These are phyloP conservation scores for Phytophthora syringae DNA, from an alignment of 352 stramenopile species.

Conservation along the genomic window DNA sequence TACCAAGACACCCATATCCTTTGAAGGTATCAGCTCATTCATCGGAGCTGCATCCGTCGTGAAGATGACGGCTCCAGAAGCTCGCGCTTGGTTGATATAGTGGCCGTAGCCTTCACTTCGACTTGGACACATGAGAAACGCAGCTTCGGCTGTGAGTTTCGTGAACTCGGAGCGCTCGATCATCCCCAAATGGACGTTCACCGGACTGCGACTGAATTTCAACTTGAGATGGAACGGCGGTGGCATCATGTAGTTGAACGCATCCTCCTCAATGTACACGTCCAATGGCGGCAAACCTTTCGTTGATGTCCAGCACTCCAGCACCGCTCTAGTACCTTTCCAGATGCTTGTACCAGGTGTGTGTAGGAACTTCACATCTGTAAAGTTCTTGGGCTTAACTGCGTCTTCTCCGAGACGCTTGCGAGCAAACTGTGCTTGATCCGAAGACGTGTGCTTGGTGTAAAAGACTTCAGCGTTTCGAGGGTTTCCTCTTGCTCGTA, in stretches of 20 bases:
- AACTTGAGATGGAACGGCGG: slow-evolving; percentile 22
- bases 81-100: slow-evolving; percentile 72
- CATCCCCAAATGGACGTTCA: slow-evolving; percentile 23
- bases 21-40: slow-evolving; percentile 59
- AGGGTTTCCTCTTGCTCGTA: slow-evolving; percentile 66
- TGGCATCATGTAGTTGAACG: slow-evolving; percentile 39
- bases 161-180: slow-evolving; percentile 43
- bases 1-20: slow-evolving; percentile 42
- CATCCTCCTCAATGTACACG: slow-evolving; percentile 44
- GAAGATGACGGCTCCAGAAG: slow-evolving; percentile 49
- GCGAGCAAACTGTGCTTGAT: slow-evolving; percentile 46
- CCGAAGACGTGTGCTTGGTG: slow-evolving; percentile 65
- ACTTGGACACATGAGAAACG: slow-evolving; percentile 64
- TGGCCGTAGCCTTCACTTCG: slow-evolving; percentile 70
- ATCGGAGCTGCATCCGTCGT: slow-evolving; percentile 58
- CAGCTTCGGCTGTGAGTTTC: slow-evolving; percentile 45
- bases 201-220: slow-evolving; percentile 25
- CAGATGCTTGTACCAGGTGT: slow-evolving; percentile 44
- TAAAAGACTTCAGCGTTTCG: slow-evolving; percentile 57
- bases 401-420: slow-evolving; percentile 25
- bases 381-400: slow-evolving; percentile 40
- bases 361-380: slow-evolving; percentile 45
- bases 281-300: slow-evolving; percentile 48
- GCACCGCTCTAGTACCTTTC: slow-evolving; percentile 53
- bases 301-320: slow-evolving; percentile 56